Evolutionary conservation across 768 basidiomycete genomes (phyloP).

Genomic region (Steccherinum ochraceum): DNA sequence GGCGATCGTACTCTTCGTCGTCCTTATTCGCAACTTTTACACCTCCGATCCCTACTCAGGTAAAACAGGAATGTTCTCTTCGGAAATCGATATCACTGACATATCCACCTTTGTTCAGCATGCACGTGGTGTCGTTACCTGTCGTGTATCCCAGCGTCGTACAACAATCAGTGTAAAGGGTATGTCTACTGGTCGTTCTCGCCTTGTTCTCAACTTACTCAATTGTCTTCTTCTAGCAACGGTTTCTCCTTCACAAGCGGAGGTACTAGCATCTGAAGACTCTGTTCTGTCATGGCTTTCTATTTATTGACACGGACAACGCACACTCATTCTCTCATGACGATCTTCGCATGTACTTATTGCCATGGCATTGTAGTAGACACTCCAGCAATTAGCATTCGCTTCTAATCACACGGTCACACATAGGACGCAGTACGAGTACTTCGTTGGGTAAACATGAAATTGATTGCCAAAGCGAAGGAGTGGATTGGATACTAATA

Average conservation of each 20-base stretch:
- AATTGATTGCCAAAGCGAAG: too few species aligned
- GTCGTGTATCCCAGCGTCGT: conserved; percentile 77
- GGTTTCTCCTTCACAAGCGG: conserved; percentile 11
- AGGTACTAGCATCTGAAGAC: conserved; percentile 7
- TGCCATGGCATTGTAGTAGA: too few species aligned
- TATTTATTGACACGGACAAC: not conserved
- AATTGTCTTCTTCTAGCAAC: conserved; percentile 1
- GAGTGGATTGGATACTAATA: too few species aligned
- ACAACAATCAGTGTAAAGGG: conserved; percentile 63
- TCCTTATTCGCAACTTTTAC: conserved; percentile 86
- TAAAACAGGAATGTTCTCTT: too few species aligned
- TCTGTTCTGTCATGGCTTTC: not conserved
- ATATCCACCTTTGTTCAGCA: too few species aligned
- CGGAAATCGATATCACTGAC: too few species aligned
- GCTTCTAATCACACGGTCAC: too few species aligned
- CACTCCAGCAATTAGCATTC: too few species aligned
- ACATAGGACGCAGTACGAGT: too few species aligned
- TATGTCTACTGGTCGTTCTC: conserved; percentile 19
- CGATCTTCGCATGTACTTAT: too few species aligned
- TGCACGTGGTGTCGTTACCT: conserved; percentile 86
- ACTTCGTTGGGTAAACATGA: too few species aligned
- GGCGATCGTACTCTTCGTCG: conserved; percentile 72
- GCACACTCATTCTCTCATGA: not conserved
- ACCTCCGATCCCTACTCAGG: conserved; percentile 81
- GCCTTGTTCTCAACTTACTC: not conserved